These are phyloP conservation scores for Nakazawaea pomicola DNA, from an alignment of 805 yeast species.

Conservation along the genomic window DNA sequence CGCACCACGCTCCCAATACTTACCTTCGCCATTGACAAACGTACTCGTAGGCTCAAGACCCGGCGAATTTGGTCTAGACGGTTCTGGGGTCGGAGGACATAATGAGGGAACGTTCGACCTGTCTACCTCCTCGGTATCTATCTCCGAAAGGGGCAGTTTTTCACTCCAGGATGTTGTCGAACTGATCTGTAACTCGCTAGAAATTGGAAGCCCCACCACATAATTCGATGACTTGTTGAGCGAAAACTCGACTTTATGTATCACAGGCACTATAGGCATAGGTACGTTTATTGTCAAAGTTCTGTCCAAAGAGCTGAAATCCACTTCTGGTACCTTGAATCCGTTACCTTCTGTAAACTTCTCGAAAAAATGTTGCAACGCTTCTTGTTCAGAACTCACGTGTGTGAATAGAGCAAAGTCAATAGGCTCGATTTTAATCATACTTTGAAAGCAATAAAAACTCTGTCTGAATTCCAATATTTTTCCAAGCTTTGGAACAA, in stretches of 20 bases:
- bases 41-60: slow-evolving; percentile 7
- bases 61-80: slow-evolving; percentile 9
- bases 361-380: background rate
- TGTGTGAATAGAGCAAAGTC: background rate
- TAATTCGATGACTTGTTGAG: slow-evolving; percentile 38
- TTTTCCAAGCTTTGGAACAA: slow-evolving; percentile 13
- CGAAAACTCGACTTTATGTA: slow-evolving; percentile 51
- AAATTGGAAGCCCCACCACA: slow-evolving; percentile 62
- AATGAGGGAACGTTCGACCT: background rate
- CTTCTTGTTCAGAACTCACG: background rate
- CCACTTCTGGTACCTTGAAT: background rate
- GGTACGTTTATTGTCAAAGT: slow-evolving; percentile 46
- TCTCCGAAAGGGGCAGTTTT: background rate
- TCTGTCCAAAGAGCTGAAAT: background rate
- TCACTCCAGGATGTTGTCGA: slow-evolving; percentile 41
- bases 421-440: slow-evolving; percentile 13
- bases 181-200: slow-evolving; percentile 34
- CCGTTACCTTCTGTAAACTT: slow-evolving; percentile 1
- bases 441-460: slow-evolving; percentile 22
- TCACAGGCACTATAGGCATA: slow-evolving; percentile 53
- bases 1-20: slow-evolving; percentile 2
- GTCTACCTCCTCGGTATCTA: background rate
- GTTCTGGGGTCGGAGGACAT: slow-evolving; percentile 5
- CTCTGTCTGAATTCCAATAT: slow-evolving; percentile 21
- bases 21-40: slow-evolving; percentile 4